A percentile compares a stretch with the other conserved stretches of the same genome.
phyloP scores from a whole-genome alignment of 805 yeast genomes.

The Suhomyces tanzawaensis region DNA sequence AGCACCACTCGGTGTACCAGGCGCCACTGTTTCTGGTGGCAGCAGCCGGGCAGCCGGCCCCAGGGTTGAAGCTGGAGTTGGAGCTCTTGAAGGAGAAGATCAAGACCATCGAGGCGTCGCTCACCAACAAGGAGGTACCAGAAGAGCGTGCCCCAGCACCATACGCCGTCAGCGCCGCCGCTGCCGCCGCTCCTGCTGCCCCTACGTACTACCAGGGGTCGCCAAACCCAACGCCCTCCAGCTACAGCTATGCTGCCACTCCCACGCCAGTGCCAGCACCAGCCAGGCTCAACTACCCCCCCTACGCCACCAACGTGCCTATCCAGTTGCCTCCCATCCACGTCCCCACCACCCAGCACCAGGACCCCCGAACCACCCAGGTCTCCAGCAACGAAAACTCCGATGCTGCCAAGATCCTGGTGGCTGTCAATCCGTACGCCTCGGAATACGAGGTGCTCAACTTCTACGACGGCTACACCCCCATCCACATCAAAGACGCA shows the following conservation, averaged over 20 bases:
- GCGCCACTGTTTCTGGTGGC: no score
- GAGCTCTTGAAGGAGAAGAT: slow-evolving; percentile 40
- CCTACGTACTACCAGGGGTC: neutral
- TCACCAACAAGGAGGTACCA: slow-evolving; percentile 24
- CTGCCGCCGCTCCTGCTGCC: neutral
- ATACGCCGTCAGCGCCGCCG: neutral
- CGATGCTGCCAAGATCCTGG: slow-evolving; percentile 12
- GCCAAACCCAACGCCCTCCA: neutral
- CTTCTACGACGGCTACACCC: slow-evolving; percentile 41
- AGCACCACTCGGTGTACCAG: neutral
- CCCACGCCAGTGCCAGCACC: neutral
- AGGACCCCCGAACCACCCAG: slow-evolving; percentile 1
- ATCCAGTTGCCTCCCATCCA: slow-evolving; percentile 4
- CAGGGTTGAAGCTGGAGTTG: slow-evolving; percentile 14
- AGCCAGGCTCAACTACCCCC: neutral
- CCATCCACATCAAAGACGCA: slow-evolving; percentile 40
- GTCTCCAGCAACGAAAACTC: slow-evolving; percentile 5
- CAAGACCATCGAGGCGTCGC: slow-evolving; percentile 45
- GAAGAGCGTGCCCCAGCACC: neutral
- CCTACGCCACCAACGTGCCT: neutral
- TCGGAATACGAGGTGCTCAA: slow-evolving; percentile 34
- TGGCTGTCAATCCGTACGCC: slow-evolving; percentile 24
- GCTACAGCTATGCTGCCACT: neutral
- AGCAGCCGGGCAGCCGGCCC: neutral
- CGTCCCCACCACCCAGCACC: slow-evolving; percentile 4